A percentile compares a stretch with the other conserved stretches of the same genome.
Evolutionary conservation across 108 stramenopile species (phyloP).

Genomic region (Cyclotella distinguenda): DNA sequence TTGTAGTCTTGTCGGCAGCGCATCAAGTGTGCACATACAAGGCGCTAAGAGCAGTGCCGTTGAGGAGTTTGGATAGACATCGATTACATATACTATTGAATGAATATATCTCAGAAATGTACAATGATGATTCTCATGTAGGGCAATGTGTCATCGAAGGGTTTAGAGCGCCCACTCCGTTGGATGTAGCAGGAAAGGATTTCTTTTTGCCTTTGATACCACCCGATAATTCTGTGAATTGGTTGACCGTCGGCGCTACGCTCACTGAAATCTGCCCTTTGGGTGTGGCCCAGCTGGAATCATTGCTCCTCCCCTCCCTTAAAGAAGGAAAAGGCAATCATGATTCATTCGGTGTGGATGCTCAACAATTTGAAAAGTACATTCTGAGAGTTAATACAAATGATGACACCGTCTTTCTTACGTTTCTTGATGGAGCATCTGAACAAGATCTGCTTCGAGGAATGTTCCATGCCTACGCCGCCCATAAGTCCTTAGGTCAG

Average conservation of each 20-base stretch:
- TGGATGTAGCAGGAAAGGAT: constrained; percentile 60
- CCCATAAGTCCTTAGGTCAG: constrained; percentile 5
- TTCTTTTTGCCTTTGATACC: constrained; percentile 59
- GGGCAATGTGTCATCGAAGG: not conserved
- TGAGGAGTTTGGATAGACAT: constrained; percentile 80
- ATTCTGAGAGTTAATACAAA: constrained; percentile 31
- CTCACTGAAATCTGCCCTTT: constrained; percentile 48
- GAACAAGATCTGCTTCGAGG: constrained; percentile 65
- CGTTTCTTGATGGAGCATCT: constrained; percentile 49
- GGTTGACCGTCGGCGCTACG: constrained; percentile 63
- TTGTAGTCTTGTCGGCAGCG: constrained; percentile 56
- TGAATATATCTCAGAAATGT: constrained; percentile 40
- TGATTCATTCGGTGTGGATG: not conserved
- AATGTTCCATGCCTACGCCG: constrained; percentile 66
- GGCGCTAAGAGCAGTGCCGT: constrained; percentile 70
- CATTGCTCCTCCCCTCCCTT: constrained; percentile 15
- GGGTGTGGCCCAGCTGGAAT: constrained; percentile 42
- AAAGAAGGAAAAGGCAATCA: not conserved
- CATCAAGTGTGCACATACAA: constrained; percentile 82
- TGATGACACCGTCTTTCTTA: constrained; percentile 22
- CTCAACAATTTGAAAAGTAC: constrained; percentile 37
- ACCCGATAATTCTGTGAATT: constrained; percentile 37
- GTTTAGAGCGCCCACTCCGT: constrained; percentile 36
- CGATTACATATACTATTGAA: constrained; percentile 64
- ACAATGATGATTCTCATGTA: not conserved